Percentiles rank a stretch among this genome's conserved stretches.
Conservation (phyloP, 441 rosid genomes). For the Adansonia grandidieri region DNA sequence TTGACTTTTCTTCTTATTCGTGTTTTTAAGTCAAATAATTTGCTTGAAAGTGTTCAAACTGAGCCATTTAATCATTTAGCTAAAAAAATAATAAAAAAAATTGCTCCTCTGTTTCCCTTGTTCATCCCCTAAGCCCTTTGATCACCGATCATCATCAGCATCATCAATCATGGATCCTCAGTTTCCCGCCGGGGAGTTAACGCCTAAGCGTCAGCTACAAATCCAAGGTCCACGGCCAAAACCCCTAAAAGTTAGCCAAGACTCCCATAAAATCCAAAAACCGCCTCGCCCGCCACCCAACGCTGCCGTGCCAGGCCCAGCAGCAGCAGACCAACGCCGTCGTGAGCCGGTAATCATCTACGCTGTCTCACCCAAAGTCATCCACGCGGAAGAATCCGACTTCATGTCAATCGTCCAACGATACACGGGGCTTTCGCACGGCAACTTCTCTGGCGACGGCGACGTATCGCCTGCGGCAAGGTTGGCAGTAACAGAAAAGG, state of each 20-base stretch:
- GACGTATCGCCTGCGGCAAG: slow-evolving; percentile 80
- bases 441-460: slow-evolving; percentile 44
- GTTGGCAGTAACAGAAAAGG: slow-evolving; percentile 69
- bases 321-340: slow-evolving; percentile 31
- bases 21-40: too few species aligned
- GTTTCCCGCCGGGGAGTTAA: slow-evolving; percentile 26
- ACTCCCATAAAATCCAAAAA: slow-evolving; percentile 69
- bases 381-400: slow-evolving; percentile 51
- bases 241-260: slow-evolving; percentile 52
- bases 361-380: slow-evolving; percentile 62
- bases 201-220: slow-evolving; percentile 46
- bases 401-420: slow-evolving; percentile 76
- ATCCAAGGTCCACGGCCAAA: slow-evolving; percentile 77
- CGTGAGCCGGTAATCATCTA: slow-evolving; percentile 60
- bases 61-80: too few species aligned
- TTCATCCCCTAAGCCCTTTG: neutral
- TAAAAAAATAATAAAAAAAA: too few species aligned
- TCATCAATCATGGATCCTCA: slow-evolving; percentile 39
- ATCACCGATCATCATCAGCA: neutral
- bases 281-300: slow-evolving; percentile 50
- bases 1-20: too few species aligned
- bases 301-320: neutral
- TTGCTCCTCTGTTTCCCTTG: slow-evolving; percentile 1
- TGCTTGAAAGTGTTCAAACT: neutral
- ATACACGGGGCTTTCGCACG: slow-evolving; percentile 68